These are phyloP conservation scores for Leishmania turanica DNA, from an alignment of 208 protist species.

Conservation along the genomic window DNA sequence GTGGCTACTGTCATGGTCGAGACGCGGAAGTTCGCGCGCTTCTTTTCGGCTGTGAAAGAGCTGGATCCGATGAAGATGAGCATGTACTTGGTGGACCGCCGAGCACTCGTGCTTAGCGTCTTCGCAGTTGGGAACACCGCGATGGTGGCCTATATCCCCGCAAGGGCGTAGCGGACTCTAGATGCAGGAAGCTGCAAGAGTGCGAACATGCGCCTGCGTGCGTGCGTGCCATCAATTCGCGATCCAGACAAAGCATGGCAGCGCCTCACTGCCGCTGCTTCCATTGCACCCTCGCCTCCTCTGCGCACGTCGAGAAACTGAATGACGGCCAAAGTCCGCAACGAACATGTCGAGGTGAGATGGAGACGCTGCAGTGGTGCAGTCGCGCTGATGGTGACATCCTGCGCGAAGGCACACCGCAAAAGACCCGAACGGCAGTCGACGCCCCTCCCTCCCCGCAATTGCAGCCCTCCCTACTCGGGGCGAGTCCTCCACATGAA, in stretches of 20 bases:
- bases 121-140: conserved; percentile 44
- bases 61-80: conserved; percentile 48
- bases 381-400: not conserved
- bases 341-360: too few relatives aligned
- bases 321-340: not conserved
- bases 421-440: not conserved
- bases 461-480: not conserved
- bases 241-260: not conserved
- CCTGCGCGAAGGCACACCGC: not conserved
- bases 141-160: conserved; percentile 84
- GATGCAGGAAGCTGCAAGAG: not conserved
- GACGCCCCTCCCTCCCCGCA: not conserved
- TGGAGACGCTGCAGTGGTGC: not conserved
- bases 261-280: not conserved
- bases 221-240: not conserved
- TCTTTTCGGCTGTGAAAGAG: conserved; percentile 68
- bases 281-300: not conserved
- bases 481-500: not conserved
- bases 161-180: conserved; percentile 25
- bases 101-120: conserved; percentile 69
- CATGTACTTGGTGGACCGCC: conserved; percentile 59
- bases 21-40: conserved; percentile 66
- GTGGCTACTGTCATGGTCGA: conserved; percentile 64
- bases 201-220: conserved; percentile 2
- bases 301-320: not conserved